Evolutionary conservation across 768 basidiomycete species (phyloP).

Genomic region (Artomyces pyxidatus): DNA sequence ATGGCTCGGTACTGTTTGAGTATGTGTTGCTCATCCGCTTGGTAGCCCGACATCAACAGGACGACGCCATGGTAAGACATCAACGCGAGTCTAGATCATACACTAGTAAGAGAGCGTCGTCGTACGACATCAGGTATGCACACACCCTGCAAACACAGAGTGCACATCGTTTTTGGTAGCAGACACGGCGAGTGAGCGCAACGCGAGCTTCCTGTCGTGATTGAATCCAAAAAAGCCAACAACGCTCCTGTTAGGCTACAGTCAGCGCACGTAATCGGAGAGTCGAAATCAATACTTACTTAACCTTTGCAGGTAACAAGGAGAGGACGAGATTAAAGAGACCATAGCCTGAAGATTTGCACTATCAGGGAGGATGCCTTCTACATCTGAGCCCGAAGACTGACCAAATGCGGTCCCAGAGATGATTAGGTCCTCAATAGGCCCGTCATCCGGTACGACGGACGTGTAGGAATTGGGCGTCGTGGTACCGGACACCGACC

Average conservation of each 20-base stretch:
- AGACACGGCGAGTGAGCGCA: conserved; percentile 61
- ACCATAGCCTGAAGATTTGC: conserved; percentile 22
- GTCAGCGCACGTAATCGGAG: background rate
- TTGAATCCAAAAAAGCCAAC: conserved; percentile 75
- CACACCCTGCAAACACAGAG: conserved; percentile 68
- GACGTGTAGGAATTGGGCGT: conserved; percentile 1
- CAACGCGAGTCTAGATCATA: conserved; percentile 45
- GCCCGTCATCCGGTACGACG: conserved; percentile 33
- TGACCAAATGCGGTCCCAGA: conserved; percentile 73
- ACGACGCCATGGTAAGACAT: conserved; percentile 78
- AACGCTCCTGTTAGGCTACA: conserved; percentile 39
- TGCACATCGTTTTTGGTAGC: conserved; percentile 65
- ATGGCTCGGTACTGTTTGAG: conserved; percentile 55
- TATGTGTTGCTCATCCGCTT: conserved; percentile 62
- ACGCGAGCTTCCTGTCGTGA: conserved; percentile 58
- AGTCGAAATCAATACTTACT: conserved; percentile 32
- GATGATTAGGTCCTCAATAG: conserved; percentile 64
- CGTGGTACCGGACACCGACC: conserved; percentile 9
- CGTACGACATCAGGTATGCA: conserved; percentile 3
- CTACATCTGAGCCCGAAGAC: conserved; percentile 11
- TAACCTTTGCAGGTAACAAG: conserved; percentile 60
- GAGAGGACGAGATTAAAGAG: conserved; percentile 79
- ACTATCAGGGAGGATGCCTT: background rate
- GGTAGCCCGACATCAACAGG: conserved; percentile 63
- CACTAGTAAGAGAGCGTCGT: background rate